Evolutionary conservation across 495 filamentous ascomycete species (phyloP).

Genomic region (Daldinia childiae): DNA sequence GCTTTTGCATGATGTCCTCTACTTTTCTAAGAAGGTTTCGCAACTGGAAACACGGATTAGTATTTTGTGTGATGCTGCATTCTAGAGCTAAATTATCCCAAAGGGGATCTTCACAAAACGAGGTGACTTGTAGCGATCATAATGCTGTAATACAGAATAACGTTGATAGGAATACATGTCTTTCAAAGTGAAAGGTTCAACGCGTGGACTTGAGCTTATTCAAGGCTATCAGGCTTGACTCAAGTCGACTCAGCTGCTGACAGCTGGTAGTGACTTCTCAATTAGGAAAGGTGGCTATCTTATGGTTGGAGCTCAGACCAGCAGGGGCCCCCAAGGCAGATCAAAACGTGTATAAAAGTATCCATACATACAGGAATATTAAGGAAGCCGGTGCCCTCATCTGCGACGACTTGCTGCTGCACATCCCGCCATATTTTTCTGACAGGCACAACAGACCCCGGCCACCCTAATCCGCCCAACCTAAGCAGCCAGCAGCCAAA

Average conservation of each 20-base stretch:
- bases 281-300: conserved; percentile 32
- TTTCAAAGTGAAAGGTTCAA: conserved; percentile 24
- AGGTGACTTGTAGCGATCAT: conserved; percentile 27
- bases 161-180: conserved; percentile 17
- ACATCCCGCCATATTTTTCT: conserved; percentile 42
- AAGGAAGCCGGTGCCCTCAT: conserved; percentile 46
- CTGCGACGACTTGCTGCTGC: conserved; percentile 42
- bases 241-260: conserved; percentile 22
- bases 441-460: conserved; percentile 36
- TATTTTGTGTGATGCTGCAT: conserved; percentile 11
- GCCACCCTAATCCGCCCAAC: conserved; percentile 23
- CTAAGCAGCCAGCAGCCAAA: conserved; percentile 27
- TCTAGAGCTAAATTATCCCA: background rate
- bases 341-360: conserved; percentile 46
- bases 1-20: conserved; percentile 3
- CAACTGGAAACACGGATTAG: background rate
- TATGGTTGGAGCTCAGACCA: conserved; percentile 40
- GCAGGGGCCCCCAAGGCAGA: conserved; percentile 38
- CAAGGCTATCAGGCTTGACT: conserved; percentile 30
- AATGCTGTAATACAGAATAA: conserved; percentile 31
- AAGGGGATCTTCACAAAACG: background rate
- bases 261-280: conserved; percentile 25
- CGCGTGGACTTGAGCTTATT: conserved; percentile 41
- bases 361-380: conserved; percentile 45
- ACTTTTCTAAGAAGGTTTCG: conserved; percentile 20